Evolutionary conservation across 257 asterid genomes (phyloP).

Genomic region (Capsicum chinense): DNA sequence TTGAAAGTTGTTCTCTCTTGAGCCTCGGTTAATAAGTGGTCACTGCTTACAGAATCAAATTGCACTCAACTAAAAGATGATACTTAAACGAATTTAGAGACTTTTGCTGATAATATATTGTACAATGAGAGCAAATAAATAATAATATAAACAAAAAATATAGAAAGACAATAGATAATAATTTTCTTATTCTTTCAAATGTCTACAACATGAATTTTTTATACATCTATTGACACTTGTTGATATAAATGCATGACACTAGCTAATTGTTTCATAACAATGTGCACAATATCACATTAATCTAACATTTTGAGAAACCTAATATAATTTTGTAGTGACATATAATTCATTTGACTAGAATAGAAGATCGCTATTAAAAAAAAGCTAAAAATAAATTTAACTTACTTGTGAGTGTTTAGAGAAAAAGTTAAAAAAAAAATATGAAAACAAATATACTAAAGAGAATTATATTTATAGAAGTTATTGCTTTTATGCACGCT

Average conservation of each 20-base stretch:
- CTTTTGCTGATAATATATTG: neutral
- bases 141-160: neutral
- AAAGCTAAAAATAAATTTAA: neutral
- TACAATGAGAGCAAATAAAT: neutral
- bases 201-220: neutral
- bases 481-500: too few relatives aligned
- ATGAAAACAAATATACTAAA: too few relatives aligned
- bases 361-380: neutral
- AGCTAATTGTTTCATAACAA: too few relatives aligned
- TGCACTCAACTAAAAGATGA: neutral
- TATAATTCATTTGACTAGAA: too few relatives aligned
- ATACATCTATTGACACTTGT: neutral
- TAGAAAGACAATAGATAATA: neutral
- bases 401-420: neutral
- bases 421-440: neutral
- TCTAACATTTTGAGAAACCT: neutral
- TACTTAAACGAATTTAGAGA: neutral
- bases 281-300: neutral
- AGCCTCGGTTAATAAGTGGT: neutral
- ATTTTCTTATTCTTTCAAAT: neutral
- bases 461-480: too few relatives aligned
- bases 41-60: neutral
- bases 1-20: neutral
- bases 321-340: neutral
- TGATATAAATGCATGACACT: neutral